Evolutionary conservation across 108 stramenopile species (phyloP).

Genomic region (Cylindrotheca fusiformis): DNA sequence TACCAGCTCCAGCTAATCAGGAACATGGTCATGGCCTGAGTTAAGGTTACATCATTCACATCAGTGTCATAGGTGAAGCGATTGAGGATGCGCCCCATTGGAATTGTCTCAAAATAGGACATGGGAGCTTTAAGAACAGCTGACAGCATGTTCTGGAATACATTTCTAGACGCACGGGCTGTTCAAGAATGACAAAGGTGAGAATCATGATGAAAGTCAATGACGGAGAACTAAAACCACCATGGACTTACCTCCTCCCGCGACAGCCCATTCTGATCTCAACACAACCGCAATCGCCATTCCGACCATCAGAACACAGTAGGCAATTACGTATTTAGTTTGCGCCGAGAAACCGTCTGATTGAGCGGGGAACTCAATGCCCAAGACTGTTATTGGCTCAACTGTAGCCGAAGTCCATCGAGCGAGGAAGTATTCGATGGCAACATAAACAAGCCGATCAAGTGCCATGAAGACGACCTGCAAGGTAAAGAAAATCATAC

Average conservation of each 20-base stretch:
- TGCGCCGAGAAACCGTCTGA: constrained; percentile 65
- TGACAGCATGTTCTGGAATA: constrained; percentile 46
- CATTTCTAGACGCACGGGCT: constrained; percentile 29
- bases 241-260: no score
- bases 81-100: constrained; percentile 91
- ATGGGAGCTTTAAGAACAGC: constrained; percentile 67
- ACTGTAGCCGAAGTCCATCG: constrained; percentile 64
- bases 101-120: constrained; percentile 94
- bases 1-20: constrained; percentile 44
- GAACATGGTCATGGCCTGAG: constrained; percentile 17
- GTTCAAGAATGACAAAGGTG: no score
- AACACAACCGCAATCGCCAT: constrained; percentile 51
- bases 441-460: constrained; percentile 77
- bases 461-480: constrained; percentile 53
- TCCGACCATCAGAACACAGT: constrained; percentile 44
- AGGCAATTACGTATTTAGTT: constrained; percentile 55
- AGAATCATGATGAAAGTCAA: no score
- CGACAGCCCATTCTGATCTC: constrained; percentile 52
- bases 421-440: constrained; percentile 83
- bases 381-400: constrained; percentile 43
- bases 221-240: no score
- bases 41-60: constrained; percentile 71
- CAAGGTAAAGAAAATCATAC: constrained; percentile 41
- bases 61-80: constrained; percentile 93
- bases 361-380: constrained; percentile 58